These are phyloP conservation scores for Thyridium curvatum DNA, from an alignment of 2,329 filamentous ascomycete species.

Conservation along the genomic window DNA sequence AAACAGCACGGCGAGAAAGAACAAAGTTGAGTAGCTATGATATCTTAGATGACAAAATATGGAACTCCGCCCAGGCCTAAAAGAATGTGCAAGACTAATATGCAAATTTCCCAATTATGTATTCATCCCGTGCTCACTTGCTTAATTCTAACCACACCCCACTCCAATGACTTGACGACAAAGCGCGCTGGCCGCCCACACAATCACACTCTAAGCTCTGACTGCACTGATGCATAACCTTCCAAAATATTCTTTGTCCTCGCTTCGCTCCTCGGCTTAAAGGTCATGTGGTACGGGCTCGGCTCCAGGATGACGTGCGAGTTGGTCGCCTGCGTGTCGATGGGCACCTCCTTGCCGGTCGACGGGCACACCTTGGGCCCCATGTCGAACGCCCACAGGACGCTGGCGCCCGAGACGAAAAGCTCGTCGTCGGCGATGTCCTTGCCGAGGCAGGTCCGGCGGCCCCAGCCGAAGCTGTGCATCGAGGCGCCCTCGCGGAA, in stretches of 20 bases:
- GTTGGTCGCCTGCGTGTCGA: slow-evolving; percentile 44
- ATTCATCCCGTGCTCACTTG: too few species aligned
- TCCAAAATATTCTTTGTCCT: slow-evolving; percentile 29
- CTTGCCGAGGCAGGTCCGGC: slow-evolving; percentile 56
- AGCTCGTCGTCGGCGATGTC: slow-evolving; percentile 56
- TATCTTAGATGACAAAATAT: too few species aligned
- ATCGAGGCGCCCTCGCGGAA: slow-evolving; percentile 52
- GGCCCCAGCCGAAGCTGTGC: slow-evolving; percentile 60
- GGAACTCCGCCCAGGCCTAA: too few species aligned
- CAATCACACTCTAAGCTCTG: slow-evolving; percentile 18
- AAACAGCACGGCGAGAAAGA: too few species aligned
- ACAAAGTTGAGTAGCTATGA: too few species aligned
- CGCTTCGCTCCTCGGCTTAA: slow-evolving; percentile 32
- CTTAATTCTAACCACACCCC: neutral
- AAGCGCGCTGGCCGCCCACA: slow-evolving; percentile 3
- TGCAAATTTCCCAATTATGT: too few species aligned
- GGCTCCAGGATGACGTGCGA: slow-evolving; percentile 48
- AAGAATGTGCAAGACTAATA: too few species aligned
- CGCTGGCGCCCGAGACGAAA: slow-evolving; percentile 38
- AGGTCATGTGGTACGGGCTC: slow-evolving; percentile 35
- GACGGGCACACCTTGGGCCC: slow-evolving; percentile 29
- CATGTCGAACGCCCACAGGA: slow-evolving; percentile 45
- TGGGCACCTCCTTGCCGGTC: slow-evolving; percentile 34
- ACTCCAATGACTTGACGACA: neutral
- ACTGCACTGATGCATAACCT: slow-evolving; percentile 24